Percentiles rank a stretch among this genome's conserved stretches.
Conservation (phyloP, 805 yeast species). For the Suhomyces vadensis region DNA sequence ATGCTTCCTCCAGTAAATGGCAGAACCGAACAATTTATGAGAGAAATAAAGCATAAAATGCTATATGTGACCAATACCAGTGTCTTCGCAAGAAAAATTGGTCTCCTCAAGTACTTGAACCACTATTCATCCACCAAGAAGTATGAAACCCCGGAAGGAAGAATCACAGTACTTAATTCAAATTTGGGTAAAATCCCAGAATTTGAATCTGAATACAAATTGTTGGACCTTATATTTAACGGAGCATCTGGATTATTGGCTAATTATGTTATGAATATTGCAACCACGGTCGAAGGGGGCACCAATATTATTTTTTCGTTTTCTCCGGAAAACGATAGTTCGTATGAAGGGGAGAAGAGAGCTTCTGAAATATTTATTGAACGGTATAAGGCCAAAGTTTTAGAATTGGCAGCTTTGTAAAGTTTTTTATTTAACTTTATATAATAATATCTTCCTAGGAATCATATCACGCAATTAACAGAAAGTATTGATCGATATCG, state of each 20-base stretch:
- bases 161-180: slow-evolving; percentile 9
- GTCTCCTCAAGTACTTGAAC: slow-evolving; percentile 8
- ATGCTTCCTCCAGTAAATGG: not conserved
- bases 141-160: too few relatives aligned
- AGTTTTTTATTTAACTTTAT: too few relatives aligned
- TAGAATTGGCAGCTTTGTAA: not conserved
- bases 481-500: too few relatives aligned
- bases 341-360: not conserved
- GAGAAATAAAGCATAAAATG: too few relatives aligned
- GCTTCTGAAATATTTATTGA: slow-evolving; percentile 11
- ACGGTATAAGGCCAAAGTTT: not conserved
- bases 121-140: too few relatives aligned
- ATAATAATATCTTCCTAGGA: too few relatives aligned
- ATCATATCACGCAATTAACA: too few relatives aligned
- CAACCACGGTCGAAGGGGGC: slow-evolving; percentile 8
- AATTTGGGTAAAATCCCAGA: slow-evolving; percentile 13
- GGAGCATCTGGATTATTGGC: slow-evolving; percentile 9
- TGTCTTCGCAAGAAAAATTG: too few relatives aligned
- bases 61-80: too few relatives aligned
- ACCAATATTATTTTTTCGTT: slow-evolving; percentile 10
- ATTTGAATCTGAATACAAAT: not conserved
- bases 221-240: slow-evolving; percentile 10
- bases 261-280: slow-evolving; percentile 13
- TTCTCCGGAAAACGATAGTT: slow-evolving; percentile 9
- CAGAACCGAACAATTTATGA: not conserved